These are phyloP conservation scores for Dissophora ornata DNA, from an alignment of 192 early-diverging fungal genomes.

Conservation along the genomic window DNA sequence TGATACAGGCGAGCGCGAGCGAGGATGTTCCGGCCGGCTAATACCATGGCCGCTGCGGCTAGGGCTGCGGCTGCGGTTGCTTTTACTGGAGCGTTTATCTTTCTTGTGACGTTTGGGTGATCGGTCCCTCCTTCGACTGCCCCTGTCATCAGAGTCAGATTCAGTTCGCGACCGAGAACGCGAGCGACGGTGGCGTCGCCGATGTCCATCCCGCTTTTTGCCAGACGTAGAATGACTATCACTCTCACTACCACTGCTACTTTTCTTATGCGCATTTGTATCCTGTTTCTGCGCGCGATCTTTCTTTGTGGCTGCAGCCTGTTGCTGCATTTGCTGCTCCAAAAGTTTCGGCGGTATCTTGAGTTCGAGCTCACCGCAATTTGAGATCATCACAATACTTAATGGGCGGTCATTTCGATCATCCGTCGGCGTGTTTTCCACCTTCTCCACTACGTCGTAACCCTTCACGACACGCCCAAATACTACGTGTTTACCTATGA, in stretches of 20 bases:
- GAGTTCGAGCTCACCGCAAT: slow-evolving; percentile 89
- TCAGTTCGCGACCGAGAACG: slow-evolving; percentile 18
- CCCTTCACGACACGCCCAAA: slow-evolving; percentile 84
- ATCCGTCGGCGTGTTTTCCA: slow-evolving; percentile 85
- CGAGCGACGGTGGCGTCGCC: slow-evolving; percentile 20
- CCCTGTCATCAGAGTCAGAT: slow-evolving; percentile 15
- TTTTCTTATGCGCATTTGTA: slow-evolving; percentile 6
- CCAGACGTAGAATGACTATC: slow-evolving; percentile 49
- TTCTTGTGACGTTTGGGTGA: slow-evolving; percentile 17
- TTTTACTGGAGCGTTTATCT: slow-evolving; percentile 1
- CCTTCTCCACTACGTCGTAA: slow-evolving; percentile 75
- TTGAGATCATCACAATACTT: slow-evolving; percentile 78
- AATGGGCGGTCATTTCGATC: slow-evolving; percentile 80
- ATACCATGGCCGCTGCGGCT: slow-evolving; percentile 4
- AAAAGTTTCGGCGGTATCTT: slow-evolving; percentile 58
- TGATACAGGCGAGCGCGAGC: background rate
- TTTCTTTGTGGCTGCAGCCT: slow-evolving; percentile 3
- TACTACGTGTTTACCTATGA: slow-evolving; percentile 72
- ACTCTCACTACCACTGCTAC: slow-evolving; percentile 48
- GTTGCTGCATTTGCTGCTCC: slow-evolving; percentile 34
- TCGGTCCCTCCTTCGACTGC: slow-evolving; percentile 8
- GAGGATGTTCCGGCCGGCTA: background rate
- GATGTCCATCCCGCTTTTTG: slow-evolving; percentile 10
- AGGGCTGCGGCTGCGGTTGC: slow-evolving; percentile 20
- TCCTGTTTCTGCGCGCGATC: slow-evolving; percentile 21